Evolutionary conservation across 257 asterid species (phyloP).

Genomic region (Gentiana macrophylla): DNA sequence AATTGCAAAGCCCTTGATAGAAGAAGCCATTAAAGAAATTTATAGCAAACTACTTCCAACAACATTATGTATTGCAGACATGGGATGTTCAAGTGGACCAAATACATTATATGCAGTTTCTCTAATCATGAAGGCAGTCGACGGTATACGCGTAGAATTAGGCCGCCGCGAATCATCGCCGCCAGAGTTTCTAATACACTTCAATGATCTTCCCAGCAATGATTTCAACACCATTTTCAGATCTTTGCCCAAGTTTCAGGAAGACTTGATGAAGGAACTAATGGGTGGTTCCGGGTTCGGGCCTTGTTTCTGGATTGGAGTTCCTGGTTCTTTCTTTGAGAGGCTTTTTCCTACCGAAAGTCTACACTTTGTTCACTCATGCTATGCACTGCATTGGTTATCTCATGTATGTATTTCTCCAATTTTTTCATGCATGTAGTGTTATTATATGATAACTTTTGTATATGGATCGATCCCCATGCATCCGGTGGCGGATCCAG

Average conservation of each 20-base stretch:
- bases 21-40: not conserved
- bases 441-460: too few relatives aligned
- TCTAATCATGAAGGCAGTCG: slow-evolving; percentile 10
- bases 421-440: too few relatives aligned
- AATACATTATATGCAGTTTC: not conserved
- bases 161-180: slow-evolving; percentile 4
- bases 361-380: slow-evolving; percentile 58
- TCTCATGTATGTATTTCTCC: slow-evolving; percentile 22
- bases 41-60: slow-evolving; percentile 14
- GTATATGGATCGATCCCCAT: too few relatives aligned
- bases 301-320: slow-evolving; percentile 35
- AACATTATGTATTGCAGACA: slow-evolving; percentile 34
- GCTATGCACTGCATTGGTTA: slow-evolving; percentile 61
- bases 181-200: slow-evolving; percentile 35
- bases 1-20: too few relatives aligned
- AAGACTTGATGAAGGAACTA: slow-evolving; percentile 13
- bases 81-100: too few relatives aligned
- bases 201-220: slow-evolving; percentile 62
- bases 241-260: slow-evolving; percentile 24
- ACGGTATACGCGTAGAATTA: slow-evolving; percentile 1
- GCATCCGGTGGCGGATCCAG: too few relatives aligned
- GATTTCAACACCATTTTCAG: slow-evolving; percentile 56
- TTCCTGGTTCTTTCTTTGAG: slow-evolving; percentile 49
- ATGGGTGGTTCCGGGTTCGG: slow-evolving; percentile 12
- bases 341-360: slow-evolving; percentile 39